Base-by-base conservation (phyloP, 2,329 filamentous ascomycete species). In the Parastagonospora nodorum region DNA sequence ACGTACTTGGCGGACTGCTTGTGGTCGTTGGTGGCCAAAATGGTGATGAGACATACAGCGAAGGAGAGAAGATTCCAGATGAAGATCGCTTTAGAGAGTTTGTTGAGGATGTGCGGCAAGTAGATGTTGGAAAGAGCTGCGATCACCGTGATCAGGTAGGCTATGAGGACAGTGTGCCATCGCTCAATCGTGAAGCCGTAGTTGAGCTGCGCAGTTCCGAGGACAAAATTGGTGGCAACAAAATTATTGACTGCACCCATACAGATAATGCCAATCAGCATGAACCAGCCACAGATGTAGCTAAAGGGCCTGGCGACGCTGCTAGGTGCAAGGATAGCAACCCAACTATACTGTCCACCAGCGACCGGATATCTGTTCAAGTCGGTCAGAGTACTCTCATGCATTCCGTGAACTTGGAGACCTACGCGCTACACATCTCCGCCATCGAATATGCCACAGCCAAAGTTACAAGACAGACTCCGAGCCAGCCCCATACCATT, bases 401-500 rank as follows among this genome's bases (percentile, higher is more conserved):
- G 10, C 35, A n/a, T 19, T 8, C 5, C 33, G 8, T 2, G 9
- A 11, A 5, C 10, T 19, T 2, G 8, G 3, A 11, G n/a, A 48
- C 60, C 8, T 50, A 64, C 54, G 78, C 80, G 27, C 77, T 79
- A 51, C 81, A 84, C 69, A 73, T 84, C 60, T 85, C 82, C 15
- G 82, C 82, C 77, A 85, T 82, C 1, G 80, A 80, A 51, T 83
- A 81, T 9, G 81, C 82, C 5, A 85, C 82, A 7, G 78, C 75
- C 10, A 85, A 66, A 1, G 80, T 78, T 15, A 80, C 71, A 8
- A 79, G 42, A 52, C 79, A 81, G 19, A 84, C 78, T 4, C 76
- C 80, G 16, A 84, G 65, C 77, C 81, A 85, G 36, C 78, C 78
- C 71, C 80, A 85, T 6, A 85, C 75, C 79, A 85, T 84, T 36